phyloP scores from a whole-genome alignment of 1,139 yeast genomes.

The Barnettozyma hawaiiensis region DNA sequence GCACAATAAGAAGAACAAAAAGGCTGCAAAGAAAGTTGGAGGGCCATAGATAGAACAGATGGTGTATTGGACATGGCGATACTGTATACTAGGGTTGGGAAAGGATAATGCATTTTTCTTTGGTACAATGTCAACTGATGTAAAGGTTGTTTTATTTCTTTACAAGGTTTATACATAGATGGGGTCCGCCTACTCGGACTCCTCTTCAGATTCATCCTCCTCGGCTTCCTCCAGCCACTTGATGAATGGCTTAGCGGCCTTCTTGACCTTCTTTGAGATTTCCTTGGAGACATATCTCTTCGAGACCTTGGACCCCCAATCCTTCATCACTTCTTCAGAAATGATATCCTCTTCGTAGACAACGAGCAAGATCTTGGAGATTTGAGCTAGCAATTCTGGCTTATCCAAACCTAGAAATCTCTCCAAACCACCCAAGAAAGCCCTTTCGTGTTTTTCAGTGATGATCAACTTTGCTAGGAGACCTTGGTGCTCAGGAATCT shows the following conservation, averaged over 20 bases:
- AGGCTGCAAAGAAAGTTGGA: constrained; percentile 8
- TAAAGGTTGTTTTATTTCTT: no score
- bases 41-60: no score
- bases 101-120: constrained; percentile 8
- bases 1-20: constrained; percentile 75
- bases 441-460: constrained; percentile 66
- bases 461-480: constrained; percentile 72
- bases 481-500: constrained; percentile 75
- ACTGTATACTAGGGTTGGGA: constrained; percentile 10
- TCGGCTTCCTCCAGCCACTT: constrained; percentile 96
- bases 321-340: constrained; percentile 72
- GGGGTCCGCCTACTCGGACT: constrained; percentile 19
- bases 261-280: constrained; percentile 86
- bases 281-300: constrained; percentile 94
- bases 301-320: constrained; percentile 90
- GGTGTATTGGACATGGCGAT: no score
- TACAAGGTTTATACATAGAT: no score
- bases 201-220: constrained; percentile 52
- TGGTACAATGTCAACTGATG: no score
- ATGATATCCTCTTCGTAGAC: constrained; percentile 79
- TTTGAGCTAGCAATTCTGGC: constrained; percentile 62
- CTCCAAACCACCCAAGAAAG: constrained; percentile 93
- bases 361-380: constrained; percentile 78
- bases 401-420: constrained; percentile 83
- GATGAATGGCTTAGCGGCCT: constrained; percentile 92